Evolutionary conservation across 2,329 filamentous ascomycete species (phyloP).

Genomic region (Neoarthrinium moseri): DNA sequence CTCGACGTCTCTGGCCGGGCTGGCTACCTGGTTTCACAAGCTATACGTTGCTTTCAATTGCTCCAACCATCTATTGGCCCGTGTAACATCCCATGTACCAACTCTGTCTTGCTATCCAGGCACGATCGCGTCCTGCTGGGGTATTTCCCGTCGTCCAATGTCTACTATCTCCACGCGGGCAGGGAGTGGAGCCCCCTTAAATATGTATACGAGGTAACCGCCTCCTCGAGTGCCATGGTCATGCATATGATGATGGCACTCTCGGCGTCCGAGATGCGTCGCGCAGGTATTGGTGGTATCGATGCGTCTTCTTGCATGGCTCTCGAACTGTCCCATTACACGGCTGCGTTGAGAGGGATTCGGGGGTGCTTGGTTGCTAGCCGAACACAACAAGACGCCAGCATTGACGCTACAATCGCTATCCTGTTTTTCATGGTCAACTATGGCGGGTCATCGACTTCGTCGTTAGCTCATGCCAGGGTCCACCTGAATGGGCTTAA

Average conservation of each 20-base stretch:
- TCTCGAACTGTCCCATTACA: background rate
- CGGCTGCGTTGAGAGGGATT: background rate
- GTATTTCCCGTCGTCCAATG: slow-evolving; percentile 9
- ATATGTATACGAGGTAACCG: slow-evolving; percentile 2
- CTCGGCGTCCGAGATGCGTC: slow-evolving; percentile 7
- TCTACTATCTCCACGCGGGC: slow-evolving; percentile 2
- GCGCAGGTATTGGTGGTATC: background rate
- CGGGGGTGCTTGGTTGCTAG: background rate
- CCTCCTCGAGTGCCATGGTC: slow-evolving; percentile 9
- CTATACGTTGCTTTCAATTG: no score
- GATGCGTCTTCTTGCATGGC: background rate
- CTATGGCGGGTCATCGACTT: background rate
- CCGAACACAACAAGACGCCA: background rate
- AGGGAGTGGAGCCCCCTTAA: slow-evolving; percentile 5
- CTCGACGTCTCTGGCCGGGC: no score
- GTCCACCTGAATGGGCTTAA: slow-evolving; percentile 1
- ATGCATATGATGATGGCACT: slow-evolving; percentile 9
- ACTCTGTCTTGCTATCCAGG: slow-evolving; percentile 1
- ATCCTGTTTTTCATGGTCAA: slow-evolving; percentile 10
- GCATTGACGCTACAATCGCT: slow-evolving; percentile 5
- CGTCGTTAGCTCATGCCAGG: slow-evolving; percentile 1
- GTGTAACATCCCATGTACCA: slow-evolving; percentile 2
- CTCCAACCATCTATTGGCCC: no score
- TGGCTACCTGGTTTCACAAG: no score
- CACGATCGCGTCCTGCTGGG: slow-evolving; percentile 5